Evolutionary conservation across 106 monocot genomes (phyloP).

Genomic region (Dioscorea dumetorum): DNA sequence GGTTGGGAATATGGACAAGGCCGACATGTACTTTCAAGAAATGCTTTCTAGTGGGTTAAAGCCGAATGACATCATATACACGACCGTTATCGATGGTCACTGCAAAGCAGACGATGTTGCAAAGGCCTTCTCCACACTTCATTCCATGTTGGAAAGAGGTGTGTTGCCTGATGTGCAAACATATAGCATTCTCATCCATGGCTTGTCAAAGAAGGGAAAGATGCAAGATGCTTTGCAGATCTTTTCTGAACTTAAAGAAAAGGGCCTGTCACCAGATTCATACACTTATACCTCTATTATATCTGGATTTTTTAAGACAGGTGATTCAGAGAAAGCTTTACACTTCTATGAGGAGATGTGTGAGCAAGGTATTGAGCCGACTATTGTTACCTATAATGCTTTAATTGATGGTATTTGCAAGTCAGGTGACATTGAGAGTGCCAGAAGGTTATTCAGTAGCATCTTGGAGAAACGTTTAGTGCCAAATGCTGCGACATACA

Average conservation of each 20-base stretch:
- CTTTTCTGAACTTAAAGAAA: constrained; percentile 48
- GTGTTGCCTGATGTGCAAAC: constrained; percentile 55
- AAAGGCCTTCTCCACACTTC: constrained; percentile 39
- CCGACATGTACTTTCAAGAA: constrained; percentile 45
- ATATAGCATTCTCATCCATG: constrained; percentile 65
- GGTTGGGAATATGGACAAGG: constrained; percentile 52
- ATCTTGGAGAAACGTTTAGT: constrained; percentile 40
- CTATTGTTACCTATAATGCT: constrained; percentile 63
- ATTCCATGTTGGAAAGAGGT: constrained; percentile 36
- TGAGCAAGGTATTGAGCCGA: constrained; percentile 50
- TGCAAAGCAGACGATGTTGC: constrained; percentile 39
- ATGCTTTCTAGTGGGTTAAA: constrained; percentile 56
- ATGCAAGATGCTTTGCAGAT: constrained; percentile 55
- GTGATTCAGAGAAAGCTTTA: constrained; percentile 48
- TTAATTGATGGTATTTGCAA: constrained; percentile 68
- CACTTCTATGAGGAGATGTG: constrained; percentile 51
- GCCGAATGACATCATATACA: constrained; percentile 61
- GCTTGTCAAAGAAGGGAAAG: constrained; percentile 48
- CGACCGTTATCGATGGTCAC: constrained; percentile 59
- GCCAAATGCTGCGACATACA: constrained; percentile 68
- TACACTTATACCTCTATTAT: constrained; percentile 64
- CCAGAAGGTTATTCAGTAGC: constrained; percentile 33
- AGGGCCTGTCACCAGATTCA: constrained; percentile 55
- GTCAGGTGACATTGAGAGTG: constrained; percentile 45
- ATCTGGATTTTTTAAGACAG: constrained; percentile 49